A percentile compares a stretch with the other conserved stretches of the same genome.
Conservation (phyloP, 2,329 filamentous ascomycete species). For the Ramularia collo-cygni region DNA sequence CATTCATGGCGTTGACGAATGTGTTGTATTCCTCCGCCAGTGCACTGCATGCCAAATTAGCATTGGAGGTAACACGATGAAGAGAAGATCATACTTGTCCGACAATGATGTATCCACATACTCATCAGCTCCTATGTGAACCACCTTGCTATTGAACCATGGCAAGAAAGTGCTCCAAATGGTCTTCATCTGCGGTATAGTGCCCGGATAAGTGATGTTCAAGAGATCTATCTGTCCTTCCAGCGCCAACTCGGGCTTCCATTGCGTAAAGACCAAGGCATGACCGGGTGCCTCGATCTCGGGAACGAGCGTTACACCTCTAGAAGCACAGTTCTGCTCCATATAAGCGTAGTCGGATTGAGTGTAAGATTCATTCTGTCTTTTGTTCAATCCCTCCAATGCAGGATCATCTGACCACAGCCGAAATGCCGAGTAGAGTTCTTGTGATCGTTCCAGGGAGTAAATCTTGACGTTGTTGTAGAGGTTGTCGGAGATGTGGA, state of each 20-base stretch:
- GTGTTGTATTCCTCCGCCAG: slow-evolving; percentile 44
- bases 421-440: slow-evolving; percentile 51
- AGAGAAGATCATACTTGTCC: slow-evolving; percentile 3
- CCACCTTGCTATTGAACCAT: slow-evolving; percentile 51
- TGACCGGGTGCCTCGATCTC: slow-evolving; percentile 57
- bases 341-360: slow-evolving; percentile 46
- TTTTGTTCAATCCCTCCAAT: slow-evolving; percentile 45
- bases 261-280: slow-evolving; percentile 50
- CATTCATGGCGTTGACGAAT: slow-evolving; percentile 48
- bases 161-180: slow-evolving; percentile 49
- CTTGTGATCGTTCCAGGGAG: slow-evolving; percentile 40
- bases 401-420: slow-evolving; percentile 44
- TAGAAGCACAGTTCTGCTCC: slow-evolving; percentile 45
- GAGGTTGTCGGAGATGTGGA: slow-evolving; percentile 53
- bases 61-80: too few relatives aligned
- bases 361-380: slow-evolving; percentile 51
- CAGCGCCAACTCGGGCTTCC: slow-evolving; percentile 51
- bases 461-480: slow-evolving; percentile 46
- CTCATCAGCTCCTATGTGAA: slow-evolving; percentile 53
- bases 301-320: slow-evolving; percentile 53
- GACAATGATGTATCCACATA: slow-evolving; percentile 30
- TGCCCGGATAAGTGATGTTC: slow-evolving; percentile 50
- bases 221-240: slow-evolving; percentile 43
- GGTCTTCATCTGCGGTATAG: slow-evolving; percentile 46
- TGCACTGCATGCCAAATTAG: slow-evolving; percentile 19